Percentiles rank a stretch among this genome's conserved stretches.
These are phyloP conservation scores for Wickerhamiella dianesei DNA, from an alignment of 805 yeast species.

Conservation along the genomic window DNA sequence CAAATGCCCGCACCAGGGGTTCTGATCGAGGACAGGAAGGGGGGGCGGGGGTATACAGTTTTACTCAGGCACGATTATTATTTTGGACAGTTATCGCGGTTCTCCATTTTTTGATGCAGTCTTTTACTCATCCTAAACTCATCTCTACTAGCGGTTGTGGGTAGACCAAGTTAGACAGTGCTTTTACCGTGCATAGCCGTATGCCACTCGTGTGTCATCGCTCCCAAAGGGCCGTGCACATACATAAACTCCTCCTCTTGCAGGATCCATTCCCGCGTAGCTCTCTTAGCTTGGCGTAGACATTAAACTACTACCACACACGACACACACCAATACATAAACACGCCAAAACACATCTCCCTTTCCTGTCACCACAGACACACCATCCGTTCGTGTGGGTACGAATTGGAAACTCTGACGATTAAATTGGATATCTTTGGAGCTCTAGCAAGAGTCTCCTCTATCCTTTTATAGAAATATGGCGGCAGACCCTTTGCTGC, in stretches of 20 bases:
- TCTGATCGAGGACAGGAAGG: too few species aligned
- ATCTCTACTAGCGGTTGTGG: too few species aligned
- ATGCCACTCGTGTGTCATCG: background rate
- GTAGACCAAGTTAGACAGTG: too few species aligned
- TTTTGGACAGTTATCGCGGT: too few species aligned
- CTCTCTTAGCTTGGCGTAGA: too few species aligned
- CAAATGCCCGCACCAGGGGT: too few species aligned
- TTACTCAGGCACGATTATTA: too few species aligned
- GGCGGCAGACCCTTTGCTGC: background rate
- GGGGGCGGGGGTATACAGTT: too few species aligned
- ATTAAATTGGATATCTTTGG: background rate
- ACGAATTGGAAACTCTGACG: background rate
- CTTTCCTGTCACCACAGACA: background rate
- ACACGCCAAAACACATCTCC: background rate
- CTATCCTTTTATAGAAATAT: background rate
- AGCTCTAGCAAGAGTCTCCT: background rate
- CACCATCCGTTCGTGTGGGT: background rate
- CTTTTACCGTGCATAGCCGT: background rate
- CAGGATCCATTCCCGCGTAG: too few species aligned
- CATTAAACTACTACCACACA: background rate
- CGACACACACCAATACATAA: background rate
- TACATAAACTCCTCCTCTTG: background rate
- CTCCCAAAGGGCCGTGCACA: background rate
- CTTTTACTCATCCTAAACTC: too few species aligned
- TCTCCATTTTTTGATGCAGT: too few species aligned